These are phyloP conservation scores for Exophiala sp. DNA, from an alignment of 2,329 filamentous ascomycete species.

Conservation along the genomic window DNA sequence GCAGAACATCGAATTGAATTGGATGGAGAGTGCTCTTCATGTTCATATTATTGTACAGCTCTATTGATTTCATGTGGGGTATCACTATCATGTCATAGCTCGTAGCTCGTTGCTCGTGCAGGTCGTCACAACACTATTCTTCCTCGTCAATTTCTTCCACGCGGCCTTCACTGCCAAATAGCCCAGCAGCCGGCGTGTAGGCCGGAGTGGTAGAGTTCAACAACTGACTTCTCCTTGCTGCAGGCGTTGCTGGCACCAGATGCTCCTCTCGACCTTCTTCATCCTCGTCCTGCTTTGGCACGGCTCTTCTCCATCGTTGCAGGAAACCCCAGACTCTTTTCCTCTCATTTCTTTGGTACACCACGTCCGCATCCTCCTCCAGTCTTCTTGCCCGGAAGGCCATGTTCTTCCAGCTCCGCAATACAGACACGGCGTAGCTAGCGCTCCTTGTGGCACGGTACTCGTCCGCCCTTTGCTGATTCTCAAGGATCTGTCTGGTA, in stretches of 20 bases:
- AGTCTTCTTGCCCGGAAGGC: conserved; percentile 17
- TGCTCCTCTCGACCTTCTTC: conserved; percentile 7
- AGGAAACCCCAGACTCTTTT: conserved; percentile 14
- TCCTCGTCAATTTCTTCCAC: conserved; percentile 7
- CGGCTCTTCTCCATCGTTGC: conserved; percentile 16
- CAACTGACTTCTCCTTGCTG: conserved; percentile 20
- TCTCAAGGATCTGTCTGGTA: conserved; percentile 14
- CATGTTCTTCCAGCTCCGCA: conserved; percentile 18
- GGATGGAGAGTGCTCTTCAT: not conserved
- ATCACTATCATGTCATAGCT: conserved; percentile 7
- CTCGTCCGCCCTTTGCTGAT: conserved; percentile 18
- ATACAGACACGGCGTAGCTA: conserved; percentile 8
- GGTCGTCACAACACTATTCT: not conserved
- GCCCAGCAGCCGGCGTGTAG: conserved; percentile 16
- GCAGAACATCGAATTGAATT: not conserved
- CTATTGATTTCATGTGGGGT: not conserved
- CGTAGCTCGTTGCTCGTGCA: conserved; percentile 6
- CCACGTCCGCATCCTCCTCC: conserved; percentile 18
- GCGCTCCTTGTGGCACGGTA: conserved; percentile 18
- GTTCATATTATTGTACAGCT: not conserved
- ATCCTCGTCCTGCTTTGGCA: not conserved
- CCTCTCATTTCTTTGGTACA: conserved; percentile 20
- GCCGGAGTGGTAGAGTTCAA: conserved; percentile 21
- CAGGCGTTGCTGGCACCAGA: conserved; percentile 18
- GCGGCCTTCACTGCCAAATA: conserved; percentile 7